These are phyloP conservation scores for Vaccinium vitisidaea DNA, from an alignment of 148 eudicot genomes.

Conservation along the genomic window DNA sequence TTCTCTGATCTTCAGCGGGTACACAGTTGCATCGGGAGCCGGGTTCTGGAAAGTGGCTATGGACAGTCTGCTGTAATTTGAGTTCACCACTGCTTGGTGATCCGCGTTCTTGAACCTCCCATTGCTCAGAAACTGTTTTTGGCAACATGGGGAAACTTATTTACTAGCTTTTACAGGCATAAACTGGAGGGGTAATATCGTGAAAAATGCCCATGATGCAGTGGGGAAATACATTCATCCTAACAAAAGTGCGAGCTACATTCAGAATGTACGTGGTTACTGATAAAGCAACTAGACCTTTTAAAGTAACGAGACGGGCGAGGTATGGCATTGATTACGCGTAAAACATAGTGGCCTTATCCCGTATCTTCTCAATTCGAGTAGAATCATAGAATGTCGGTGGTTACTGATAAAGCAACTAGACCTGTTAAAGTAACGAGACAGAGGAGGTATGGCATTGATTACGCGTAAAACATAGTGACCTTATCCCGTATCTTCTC, in stretches of 20 bases:
- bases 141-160: neutral
- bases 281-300: no score
- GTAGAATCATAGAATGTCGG: no score
- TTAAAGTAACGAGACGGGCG: no score
- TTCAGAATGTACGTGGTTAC: neutral
- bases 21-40: constrained; percentile 71
- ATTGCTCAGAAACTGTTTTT: constrained; percentile 74
- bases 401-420: no score
- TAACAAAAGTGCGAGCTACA: neutral
- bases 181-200: neutral
- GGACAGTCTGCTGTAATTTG: constrained; percentile 64
- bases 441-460: no score
- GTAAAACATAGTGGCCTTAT: no score
- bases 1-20: constrained; percentile 70
- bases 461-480: no score
- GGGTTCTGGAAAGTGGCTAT: constrained; percentile 96
- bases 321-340: no score
- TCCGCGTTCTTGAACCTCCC: constrained; percentile 98
- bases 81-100: constrained; percentile 95
- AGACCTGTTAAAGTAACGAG: no score
- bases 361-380: no score
- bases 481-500: no score
- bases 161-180: neutral
- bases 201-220: neutral
- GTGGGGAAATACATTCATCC: neutral